Base-by-base conservation (phyloP, 208 protist species). In the Leishmania gerbilli region DNA sequence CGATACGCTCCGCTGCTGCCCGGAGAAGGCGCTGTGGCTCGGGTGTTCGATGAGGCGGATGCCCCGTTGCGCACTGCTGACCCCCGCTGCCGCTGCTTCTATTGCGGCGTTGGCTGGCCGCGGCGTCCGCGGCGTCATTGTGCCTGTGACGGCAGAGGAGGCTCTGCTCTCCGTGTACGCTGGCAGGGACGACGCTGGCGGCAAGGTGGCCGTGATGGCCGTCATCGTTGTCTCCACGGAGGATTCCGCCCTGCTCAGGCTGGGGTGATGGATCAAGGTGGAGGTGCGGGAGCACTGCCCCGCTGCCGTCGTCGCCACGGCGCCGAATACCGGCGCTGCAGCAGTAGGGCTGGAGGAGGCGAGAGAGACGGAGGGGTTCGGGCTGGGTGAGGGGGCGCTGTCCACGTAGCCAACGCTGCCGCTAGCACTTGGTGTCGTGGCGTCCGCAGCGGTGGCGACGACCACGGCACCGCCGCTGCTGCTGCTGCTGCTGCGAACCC, bases 1-100 rank as follows among this genome's bases (percentile, higher is more conserved):
- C 11, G 76, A 84, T 5, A 40, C 58, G 56, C 81, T 84, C 45
- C 69, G 80, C 40, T 45, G 53, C 21, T 37, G 51, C 9, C 67
- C 34, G 45, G 21, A 47, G 68, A 76, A 62, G 75, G 56, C 77
- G 9, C 75, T 47, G 37, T 74, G 68, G 24, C 31, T 45, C 8
- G 49, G 58, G 71, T 60, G 15, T 34, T 47, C 31, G 71, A 56
- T 40, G 49, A 24, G 13, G 31, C 49, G 47, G 8, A 7, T 42
- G 71, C 49, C 58, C n/a, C 71, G 47, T 21, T 31, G 45, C 9
- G 72, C 51, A 24, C 53, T 62, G 72, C 51, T 31, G 13, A 6
- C n/a, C 17, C 17, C 53, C 72, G 15, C 72, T 47, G 72, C 51
- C 42, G 72, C 51, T 40, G 72, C 51, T 15, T n/a, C 69, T 0